phyloP scores from a whole-genome alignment of 768 basidiomycete species.

The Tricholoma furcatifolium region DNA sequence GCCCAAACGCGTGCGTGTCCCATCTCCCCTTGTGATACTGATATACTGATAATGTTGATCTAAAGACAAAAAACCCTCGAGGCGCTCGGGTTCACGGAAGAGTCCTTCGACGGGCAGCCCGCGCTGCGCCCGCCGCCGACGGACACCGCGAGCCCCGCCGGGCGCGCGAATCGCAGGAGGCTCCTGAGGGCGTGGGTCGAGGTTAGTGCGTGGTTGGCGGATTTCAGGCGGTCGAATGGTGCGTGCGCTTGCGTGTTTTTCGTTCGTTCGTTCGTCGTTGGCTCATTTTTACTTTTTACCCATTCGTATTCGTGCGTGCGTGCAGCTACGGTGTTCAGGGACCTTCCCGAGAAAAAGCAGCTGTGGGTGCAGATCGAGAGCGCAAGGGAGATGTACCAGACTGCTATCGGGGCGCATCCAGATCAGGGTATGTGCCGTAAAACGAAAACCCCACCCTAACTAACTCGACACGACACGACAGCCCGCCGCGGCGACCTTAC shows the following conservation, averaged over 20 bases:
- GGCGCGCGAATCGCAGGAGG: conserved; percentile 53
- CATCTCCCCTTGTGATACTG: conserved; percentile 48
- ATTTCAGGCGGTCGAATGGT: conserved; percentile 53
- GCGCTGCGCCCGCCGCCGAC: conserved; percentile 56
- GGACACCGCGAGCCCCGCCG: conserved; percentile 42
- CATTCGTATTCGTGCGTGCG: no score
- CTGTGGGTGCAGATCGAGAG: conserved; percentile 53
- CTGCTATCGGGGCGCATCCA: conserved; percentile 71
- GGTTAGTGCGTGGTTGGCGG: conserved; percentile 60
- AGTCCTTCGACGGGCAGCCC: conserved; percentile 35
- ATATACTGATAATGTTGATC: conserved; percentile 25
- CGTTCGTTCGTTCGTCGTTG: no score
- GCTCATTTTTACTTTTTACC: no score
- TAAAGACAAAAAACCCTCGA: conserved; percentile 45
- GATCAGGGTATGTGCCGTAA: conserved; percentile 59
- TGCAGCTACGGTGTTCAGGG: conserved; percentile 47
- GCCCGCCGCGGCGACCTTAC: conserved; percentile 57
- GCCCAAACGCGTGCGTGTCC: conserved; percentile 15
- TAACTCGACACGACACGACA: conserved; percentile 12
- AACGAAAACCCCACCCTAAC: background rate
- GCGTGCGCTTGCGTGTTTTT: conserved; percentile 13
- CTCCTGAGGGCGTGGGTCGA: conserved; percentile 84
- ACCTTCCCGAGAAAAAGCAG: conserved; percentile 33
- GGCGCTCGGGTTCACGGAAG: conserved; percentile 40
- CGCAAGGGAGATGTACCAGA: conserved; percentile 71